Base-by-base conservation (phyloP, 495 filamentous ascomycete species). In the Immersiella caudata region DNA sequence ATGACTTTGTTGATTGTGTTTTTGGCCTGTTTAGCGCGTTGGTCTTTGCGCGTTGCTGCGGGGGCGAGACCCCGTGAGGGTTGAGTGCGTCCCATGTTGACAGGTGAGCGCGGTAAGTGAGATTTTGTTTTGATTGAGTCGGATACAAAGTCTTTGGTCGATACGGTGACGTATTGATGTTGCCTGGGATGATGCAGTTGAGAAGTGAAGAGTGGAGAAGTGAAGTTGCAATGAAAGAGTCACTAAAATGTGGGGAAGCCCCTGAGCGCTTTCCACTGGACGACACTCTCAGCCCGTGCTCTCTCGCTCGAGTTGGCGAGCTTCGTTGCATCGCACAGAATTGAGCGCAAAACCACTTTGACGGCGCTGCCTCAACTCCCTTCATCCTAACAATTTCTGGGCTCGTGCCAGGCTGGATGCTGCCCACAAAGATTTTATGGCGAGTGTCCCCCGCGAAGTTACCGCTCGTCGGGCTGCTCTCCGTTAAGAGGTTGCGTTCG, bases 1-100 rank as follows among this genome's bases (percentile, higher is more conserved):
- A 87, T 78, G 58, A 74, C 77, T 58, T 81, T 83, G 69, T 85
- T 83, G 66, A 85, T 74, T 27, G 84, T 84, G 14, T 80, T 74
- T 50, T 80, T 80, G 20, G 86, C 84, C 58, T 77, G 75, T 67
- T 82, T 85, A 0, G 82, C 80, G 16, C 86, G 81, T 16, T 76
- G 77, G 12, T 78, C 75, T 57, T 65, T 65, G 52, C 63, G 63
- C 16, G 20, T 40, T 27, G 63, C 51, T 0, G 22, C 27, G 21
- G 63, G 63, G 21, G 51, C 51, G 21, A 56, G 63, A 22, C 33
- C 40, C 25, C 1, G 22, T 11, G 63, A 65, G 6, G 63, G 63
- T 21, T 57, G 33, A 18, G 54, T 56, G 21, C 63, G 63, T 25
- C 63, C 63, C 63, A 65, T 65, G 5, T 35, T 54, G 40, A 18